Base-by-base conservation (phyloP, 768 basidiomycete species). In the Collybia sp. region DNA sequence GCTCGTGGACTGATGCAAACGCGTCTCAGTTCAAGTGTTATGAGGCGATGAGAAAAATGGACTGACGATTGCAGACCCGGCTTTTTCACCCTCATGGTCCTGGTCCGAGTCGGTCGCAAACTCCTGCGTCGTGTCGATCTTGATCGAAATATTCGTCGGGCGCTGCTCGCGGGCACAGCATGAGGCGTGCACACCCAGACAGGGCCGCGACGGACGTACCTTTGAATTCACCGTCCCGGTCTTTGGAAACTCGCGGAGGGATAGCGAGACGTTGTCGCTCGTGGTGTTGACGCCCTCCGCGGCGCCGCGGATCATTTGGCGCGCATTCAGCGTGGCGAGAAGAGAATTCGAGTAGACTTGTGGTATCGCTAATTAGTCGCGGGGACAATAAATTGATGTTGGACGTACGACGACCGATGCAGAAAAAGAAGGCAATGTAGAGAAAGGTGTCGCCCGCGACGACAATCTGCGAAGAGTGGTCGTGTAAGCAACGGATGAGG, bases 371-470 rank as follows among this genome's bases (percentile, higher is more conserved):
- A 38, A 35, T 48, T 36, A 44, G 32, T 15, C 2, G 4, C 16
- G 20, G 13, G 31, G 32, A 34, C 16, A 50, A 43, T 34, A 35
- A 20, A 19, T 12, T n/a, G 25, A 18, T 1, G 18, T 18, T 16
- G 15, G 15, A 72, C 80, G 55, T 57, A 83, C 81, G 57, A 44
- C 80, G 69, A 16, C 80, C 79, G 33, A 80, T 71, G 56, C 71
- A 75, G 51, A 80, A 82, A 58, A 76, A 83, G 60, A 82, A 83
- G 1, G 69, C 60, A 39, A 81, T 75, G 48, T 82, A 83, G 44
- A 80, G 57, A 63, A 79, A 77, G 0, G 78, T 74, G 2, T 67
- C 32, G 0, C 71, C 71, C 30, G 73, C 72, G 13, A 67, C 64
- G 11, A 64, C 48, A 54, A 80, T 80, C 78, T 81, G 34, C 11